These are phyloP conservation scores for Annulohypoxylon bovei DNA, from an alignment of 495 filamentous ascomycete species.

Conservation along the genomic window DNA sequence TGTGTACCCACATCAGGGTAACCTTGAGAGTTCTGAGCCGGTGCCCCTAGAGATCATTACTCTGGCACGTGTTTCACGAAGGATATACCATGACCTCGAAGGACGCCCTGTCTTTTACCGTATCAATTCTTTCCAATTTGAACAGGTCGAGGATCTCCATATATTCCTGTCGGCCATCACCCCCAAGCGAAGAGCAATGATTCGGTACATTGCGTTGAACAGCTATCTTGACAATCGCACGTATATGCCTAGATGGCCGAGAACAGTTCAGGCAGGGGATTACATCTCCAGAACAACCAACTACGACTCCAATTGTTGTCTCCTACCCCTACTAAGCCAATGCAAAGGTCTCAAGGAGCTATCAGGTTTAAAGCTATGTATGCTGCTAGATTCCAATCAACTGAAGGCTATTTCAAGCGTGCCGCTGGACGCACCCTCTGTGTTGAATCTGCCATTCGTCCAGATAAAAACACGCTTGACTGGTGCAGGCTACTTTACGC, in stretches of 20 bases:
- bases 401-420: not conserved
- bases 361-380: too few species aligned
- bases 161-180: constrained; percentile 7
- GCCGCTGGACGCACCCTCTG: not conserved
- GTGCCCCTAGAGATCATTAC: not conserved
- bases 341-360: not conserved
- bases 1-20: too few species aligned
- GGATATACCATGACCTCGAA: not conserved
- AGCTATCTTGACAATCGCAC: too few species aligned
- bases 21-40: too few species aligned
- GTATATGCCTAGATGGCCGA: too few species aligned
- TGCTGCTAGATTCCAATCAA: not conserved
- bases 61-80: not conserved
- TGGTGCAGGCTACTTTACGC: not conserved
- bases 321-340: not conserved
- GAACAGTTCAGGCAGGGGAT: too few species aligned
- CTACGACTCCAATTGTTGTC: not conserved
- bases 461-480: too few species aligned
- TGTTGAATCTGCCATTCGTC: not conserved
- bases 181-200: not conserved
- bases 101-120: not conserved
- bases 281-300: not conserved
- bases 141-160: not conserved
- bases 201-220: not conserved
- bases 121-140: not conserved